Evolutionary conservation across 2,329 filamentous ascomycete species (phyloP).

Genomic region (Aspergillus uvarum): DNA sequence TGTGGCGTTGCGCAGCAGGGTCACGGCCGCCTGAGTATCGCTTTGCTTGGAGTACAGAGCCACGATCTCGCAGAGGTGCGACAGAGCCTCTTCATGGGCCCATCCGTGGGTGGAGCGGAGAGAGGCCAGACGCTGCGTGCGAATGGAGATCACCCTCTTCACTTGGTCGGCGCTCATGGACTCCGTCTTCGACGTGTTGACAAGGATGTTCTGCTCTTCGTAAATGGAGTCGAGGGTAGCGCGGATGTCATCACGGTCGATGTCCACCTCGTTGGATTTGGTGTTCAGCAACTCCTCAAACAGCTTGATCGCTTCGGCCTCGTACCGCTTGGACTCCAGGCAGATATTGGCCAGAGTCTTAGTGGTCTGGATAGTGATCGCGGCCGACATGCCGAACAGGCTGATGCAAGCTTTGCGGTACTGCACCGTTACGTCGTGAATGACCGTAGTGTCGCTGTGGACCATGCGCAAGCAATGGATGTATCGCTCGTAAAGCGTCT

Average conservation of each 20-base stretch:
- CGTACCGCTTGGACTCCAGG: conserved; percentile 37
- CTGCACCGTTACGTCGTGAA: conserved; percentile 37
- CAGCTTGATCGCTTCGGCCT: conserved; percentile 34
- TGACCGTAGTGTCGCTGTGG: conserved; percentile 28
- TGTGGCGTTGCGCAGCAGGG: conserved; percentile 35
- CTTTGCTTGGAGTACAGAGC: conserved; percentile 34
- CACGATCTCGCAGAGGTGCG: conserved; percentile 38
- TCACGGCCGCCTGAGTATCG: conserved; percentile 28
- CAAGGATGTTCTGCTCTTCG: conserved; percentile 33
- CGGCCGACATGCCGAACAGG: conserved; percentile 35
- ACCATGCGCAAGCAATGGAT: conserved; percentile 34
- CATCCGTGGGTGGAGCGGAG: conserved; percentile 36
- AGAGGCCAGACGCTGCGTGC: conserved; percentile 29
- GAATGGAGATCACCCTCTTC: conserved; percentile 28
- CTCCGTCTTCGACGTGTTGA: conserved; percentile 17
- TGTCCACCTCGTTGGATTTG: conserved; percentile 24
- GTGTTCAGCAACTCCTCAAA: conserved; percentile 38
- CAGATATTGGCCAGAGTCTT: conserved; percentile 38
- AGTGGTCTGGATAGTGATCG: conserved; percentile 39
- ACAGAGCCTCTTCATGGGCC: conserved; percentile 40
- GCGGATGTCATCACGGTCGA: conserved; percentile 36
- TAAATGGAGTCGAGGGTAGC: conserved; percentile 37
- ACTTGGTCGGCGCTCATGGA: conserved; percentile 29
- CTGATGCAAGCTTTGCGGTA: conserved; percentile 36
- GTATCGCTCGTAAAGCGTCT: conserved; percentile 36